Evolutionary conservation across 2,329 filamentous ascomycete genomes (phyloP).

Genomic region (Rhynchosporium graminicola): DNA sequence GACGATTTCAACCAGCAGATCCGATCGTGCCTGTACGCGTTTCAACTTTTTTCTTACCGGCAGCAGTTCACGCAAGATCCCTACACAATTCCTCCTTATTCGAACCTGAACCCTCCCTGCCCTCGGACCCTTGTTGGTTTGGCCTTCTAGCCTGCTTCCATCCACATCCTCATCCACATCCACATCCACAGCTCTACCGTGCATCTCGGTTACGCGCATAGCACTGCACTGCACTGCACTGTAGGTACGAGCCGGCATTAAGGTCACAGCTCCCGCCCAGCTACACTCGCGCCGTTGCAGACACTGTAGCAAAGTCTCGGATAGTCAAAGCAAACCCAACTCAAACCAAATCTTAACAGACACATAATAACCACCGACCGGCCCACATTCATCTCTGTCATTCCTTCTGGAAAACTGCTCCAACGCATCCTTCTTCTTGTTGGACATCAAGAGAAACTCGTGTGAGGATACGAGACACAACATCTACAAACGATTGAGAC

Average conservation of each 20-base stretch:
- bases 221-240: conserved; percentile 11
- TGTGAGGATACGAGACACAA: background rate
- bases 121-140: conserved; percentile 8
- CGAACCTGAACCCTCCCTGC: conserved; percentile 6
- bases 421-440: conserved; percentile 6
- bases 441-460: background rate
- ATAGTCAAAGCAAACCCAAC: conserved; percentile 35
- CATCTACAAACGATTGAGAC: background rate
- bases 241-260: conserved; percentile 22
- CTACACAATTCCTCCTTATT: background rate
- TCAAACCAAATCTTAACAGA: conserved; percentile 24
- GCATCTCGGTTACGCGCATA: conserved; percentile 34
- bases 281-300: conserved; percentile 34
- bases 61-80: conserved; percentile 29
- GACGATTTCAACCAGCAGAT: conserved; percentile 6
- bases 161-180: background rate
- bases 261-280: conserved; percentile 34
- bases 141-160: background rate
- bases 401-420: conserved; percentile 19
- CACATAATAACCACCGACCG: conserved; percentile 1
- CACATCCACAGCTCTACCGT: conserved; percentile 5
- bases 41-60: conserved; percentile 18
- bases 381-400: conserved; percentile 3
- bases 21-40: conserved; percentile 17
- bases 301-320: conserved; percentile 34